Base-by-base conservation (phyloP, 352 stramenopile genomes). In the Blastocystis sp. region DNA sequence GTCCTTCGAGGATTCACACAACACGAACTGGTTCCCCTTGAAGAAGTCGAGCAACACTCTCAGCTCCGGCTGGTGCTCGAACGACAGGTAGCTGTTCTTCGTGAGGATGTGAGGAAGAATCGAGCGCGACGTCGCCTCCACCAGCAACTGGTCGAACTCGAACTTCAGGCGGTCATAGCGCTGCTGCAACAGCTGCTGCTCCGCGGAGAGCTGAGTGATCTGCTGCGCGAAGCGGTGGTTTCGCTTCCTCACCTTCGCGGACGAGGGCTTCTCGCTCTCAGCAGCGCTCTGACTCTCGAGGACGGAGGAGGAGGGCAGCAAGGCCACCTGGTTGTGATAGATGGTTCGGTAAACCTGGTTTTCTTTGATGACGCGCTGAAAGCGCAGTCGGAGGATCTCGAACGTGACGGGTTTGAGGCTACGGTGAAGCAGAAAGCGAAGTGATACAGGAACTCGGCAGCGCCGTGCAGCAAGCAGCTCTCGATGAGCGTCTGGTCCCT, bases 281-380 rank as follows among this genome's bases (percentile, higher is more conserved):
- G 19, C 63, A 67, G 26, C 61, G 45, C 16, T 55, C 6, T 6
- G 6, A 16, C 6, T 55, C 45, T 55, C 45, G 6, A 55, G 45
- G 45, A 55, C 45, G 45, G 45, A 6, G 45, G 45, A 55, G 16
- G 70, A 26, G 37, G 74, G 51, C 41, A 85, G 24, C 24, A 85
- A 31, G 66, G 74, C 51, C 2, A 85, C 29, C 4, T 85, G 45
- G 41, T 41, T 85, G 31, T 69, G 45, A 24, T 85, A 85, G 55
- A 85, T 37, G 19, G 51, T 37, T 41, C 35, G 50, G 37, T 67
- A 85, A 16, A 69, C 29, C n/a, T 51, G 45, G 41, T 85, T 85
- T 29, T 85, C 74, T 19, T 69, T 85, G 2, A 85, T 41, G 3
- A 85, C 50, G 50, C 74, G 74, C 13, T 69, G 74, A 2, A 85